Evolutionary conservation across 2,329 filamentous ascomycete genomes (phyloP).

Genomic region (Botrytis medusae): DNA sequence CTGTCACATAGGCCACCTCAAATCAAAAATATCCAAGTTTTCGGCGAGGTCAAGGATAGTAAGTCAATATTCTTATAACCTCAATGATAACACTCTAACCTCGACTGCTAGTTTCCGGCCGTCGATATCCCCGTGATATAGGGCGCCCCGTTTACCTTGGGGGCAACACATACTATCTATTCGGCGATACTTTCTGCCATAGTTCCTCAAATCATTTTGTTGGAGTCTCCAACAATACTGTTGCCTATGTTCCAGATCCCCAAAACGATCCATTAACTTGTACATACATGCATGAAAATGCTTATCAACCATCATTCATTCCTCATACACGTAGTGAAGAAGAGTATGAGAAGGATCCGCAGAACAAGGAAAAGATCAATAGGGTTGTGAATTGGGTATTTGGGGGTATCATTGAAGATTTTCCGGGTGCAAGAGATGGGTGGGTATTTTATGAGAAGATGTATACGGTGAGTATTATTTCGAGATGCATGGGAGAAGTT

Average conservation of each 20-base stretch:
- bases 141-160: slow-evolving; percentile 13
- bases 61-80: background rate
- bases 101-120: background rate
- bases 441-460: slow-evolving; percentile 11
- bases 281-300: slow-evolving; percentile 4
- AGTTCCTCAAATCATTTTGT: slow-evolving; percentile 7
- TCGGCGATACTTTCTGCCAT: slow-evolving; percentile 18
- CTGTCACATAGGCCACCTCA: background rate
- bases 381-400: slow-evolving; percentile 15
- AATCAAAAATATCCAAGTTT: background rate
- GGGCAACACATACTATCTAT: slow-evolving; percentile 16
- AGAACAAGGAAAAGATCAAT: background rate
- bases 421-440: background rate
- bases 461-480: background rate
- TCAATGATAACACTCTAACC: background rate
- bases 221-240: slow-evolving; percentile 13
- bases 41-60: slow-evolving; percentile 7
- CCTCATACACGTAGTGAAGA: slow-evolving; percentile 11
- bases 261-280: background rate
- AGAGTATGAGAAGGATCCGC: background rate
- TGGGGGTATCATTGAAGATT: slow-evolving; percentile 2
- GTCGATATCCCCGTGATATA: slow-evolving; percentile 13
- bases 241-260: slow-evolving; percentile 11
- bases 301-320: slow-evolving; percentile 6
- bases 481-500: background rate